Base-by-base conservation (phyloP, 108 stramenopile genomes). In the Skeletonema tropicum region DNA sequence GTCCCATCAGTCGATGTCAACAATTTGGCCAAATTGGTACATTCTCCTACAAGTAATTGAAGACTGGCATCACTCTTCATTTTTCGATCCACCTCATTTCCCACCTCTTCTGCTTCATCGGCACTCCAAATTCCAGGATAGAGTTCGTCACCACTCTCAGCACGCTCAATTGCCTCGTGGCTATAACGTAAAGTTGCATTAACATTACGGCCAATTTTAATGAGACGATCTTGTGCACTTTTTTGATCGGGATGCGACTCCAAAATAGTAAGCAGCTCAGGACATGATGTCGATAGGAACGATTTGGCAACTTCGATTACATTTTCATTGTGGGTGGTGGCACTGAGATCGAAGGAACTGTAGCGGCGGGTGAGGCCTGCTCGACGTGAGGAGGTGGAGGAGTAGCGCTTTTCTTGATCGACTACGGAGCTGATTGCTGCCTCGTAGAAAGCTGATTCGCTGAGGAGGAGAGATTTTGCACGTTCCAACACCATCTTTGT, bases 131-230 rank as follows among this genome's bases (percentile, higher is more conserved):
- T 38, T 6, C 57, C 21, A 21, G 57, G 25, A 6, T 14, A 25
- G 8, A 62, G 8, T 3, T 8, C 25, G 33, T 70, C 38, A 14
- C 45, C 77, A 10, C 17, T 33, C 42, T 13, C 15, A 7, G n/a
- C 60, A 36, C 66, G 62, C 32, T 66, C 71, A 21, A 68, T 36
- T 42, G 66, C 71, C 19, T 61, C 58, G 17, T 73, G 61, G 36
- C 57, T 57, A 39, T 71, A 81, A 8, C 67, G 74, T 4, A 89
- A 59, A n/a, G 87, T 83, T 31, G 68, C 77, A 45, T 68, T 67
- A 6, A 93, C 48, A 52, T 70, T 88, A 19, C 92, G 75, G 21
- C 92, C 92, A 30, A 90, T 75, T 61, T 90, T 91, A 33, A 93
- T 58, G 29, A 93, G 75, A 0, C 90, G 88, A 83, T 93, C 92